Percentiles rank a stretch among this genome's conserved stretches.
Evolutionary conservation across 2,329 filamentous ascomycete species (phyloP).

Genomic region (Calonectria leucothoes): DNA sequence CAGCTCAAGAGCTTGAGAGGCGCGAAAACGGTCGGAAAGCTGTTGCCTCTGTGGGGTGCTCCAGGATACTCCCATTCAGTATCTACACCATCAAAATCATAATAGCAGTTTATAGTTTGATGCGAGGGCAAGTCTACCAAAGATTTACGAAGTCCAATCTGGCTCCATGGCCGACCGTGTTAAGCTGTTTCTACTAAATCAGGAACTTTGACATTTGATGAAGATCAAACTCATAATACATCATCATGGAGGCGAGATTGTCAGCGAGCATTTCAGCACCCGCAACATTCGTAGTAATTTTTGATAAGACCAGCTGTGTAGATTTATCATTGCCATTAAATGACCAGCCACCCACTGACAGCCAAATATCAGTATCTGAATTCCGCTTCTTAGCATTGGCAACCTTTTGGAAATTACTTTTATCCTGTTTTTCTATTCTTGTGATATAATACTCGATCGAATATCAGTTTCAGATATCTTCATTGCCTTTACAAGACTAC

Average conservation of each 20-base stretch:
- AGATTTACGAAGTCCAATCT: no score
- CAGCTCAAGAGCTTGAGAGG: no score
- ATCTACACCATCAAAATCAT: neutral
- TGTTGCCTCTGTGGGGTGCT: conserved; percentile 53
- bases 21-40: no score
- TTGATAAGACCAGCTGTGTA: neutral
- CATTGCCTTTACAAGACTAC: no score
- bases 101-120: no score
- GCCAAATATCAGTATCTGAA: neutral
- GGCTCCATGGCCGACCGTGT: no score
- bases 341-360: neutral
- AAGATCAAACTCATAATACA: neutral
- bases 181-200: no score
- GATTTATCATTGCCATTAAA: neutral
- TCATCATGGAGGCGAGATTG: neutral
- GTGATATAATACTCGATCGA: no score
- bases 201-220: no score
- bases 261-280: neutral
- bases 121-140: no score
- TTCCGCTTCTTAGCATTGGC: neutral
- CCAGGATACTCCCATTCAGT: neutral
- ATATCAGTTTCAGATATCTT: no score
- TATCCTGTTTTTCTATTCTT: neutral
- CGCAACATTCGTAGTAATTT: neutral
- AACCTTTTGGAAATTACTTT: neutral